These are phyloP conservation scores for Saprolegnia diclina DNA, from an alignment of 352 stramenopile species.

Conservation along the genomic window DNA sequence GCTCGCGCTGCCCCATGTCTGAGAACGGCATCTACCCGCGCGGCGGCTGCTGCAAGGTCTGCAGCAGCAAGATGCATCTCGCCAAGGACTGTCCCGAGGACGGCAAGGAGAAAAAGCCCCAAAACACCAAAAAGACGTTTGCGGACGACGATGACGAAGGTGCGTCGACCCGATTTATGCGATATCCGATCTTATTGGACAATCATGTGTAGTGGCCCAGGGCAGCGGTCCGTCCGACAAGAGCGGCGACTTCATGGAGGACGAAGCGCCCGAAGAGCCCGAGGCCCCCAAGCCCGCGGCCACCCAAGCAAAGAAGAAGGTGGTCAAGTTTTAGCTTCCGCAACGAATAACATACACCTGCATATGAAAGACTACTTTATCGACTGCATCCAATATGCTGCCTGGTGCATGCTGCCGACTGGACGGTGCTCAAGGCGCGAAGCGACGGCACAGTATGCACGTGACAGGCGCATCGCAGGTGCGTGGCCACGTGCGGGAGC, in stretches of 20 bases:
- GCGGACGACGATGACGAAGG: conserved; percentile 50
- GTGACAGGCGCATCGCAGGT: too few species aligned
- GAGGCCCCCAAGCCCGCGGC: neutral
- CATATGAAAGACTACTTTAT: too few species aligned
- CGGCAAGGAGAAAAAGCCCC: conserved; percentile 42
- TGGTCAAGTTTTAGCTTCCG: conserved; percentile 25
- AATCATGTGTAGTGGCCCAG: conserved; percentile 3
- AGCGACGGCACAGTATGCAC: too few species aligned
- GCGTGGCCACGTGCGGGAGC: too few species aligned
- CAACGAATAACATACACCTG: too few species aligned
- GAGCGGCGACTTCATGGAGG: conserved; percentile 13
- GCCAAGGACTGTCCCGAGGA: conserved; percentile 77
- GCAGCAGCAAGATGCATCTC: conserved; percentile 75
- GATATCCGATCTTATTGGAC: neutral
- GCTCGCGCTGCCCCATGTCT: conserved; percentile 78
- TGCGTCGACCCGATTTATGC: neutral
- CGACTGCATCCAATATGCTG: too few species aligned
- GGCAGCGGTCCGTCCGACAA: conserved; percentile 1
- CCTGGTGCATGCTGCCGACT: too few species aligned
- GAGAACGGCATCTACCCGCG: conserved; percentile 85
- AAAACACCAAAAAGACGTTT: conserved; percentile 81
- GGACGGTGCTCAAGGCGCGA: too few species aligned
- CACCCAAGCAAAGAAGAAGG: conserved; percentile 25
- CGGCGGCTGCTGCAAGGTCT: conserved; percentile 85
- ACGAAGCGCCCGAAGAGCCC: conserved; percentile 19